Base-by-base conservation (phyloP, 129 eudicot species). In the Tanacetum coccineum region DNA sequence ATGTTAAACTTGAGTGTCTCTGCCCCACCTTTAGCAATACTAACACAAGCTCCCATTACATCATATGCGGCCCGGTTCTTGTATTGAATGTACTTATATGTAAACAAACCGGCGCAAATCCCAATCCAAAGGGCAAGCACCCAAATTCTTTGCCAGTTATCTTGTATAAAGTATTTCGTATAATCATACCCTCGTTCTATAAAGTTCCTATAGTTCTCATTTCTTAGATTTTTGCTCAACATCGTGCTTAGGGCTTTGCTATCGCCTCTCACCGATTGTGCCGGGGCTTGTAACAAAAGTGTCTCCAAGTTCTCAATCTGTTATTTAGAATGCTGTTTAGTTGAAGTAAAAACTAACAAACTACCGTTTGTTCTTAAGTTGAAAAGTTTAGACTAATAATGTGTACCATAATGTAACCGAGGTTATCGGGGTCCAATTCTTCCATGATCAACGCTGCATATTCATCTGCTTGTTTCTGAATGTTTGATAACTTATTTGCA, bases 381-480 rank as follows among this genome's bases (percentile, higher is more conserved):
- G 12, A 54, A 54, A 10, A 4, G 1, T 26, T 22, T 1, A 57
- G 40, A 61, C 26, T 15, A 26, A 51, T 22, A 18, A 46, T 22
- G 62, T 68, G 3, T 54, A 87, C 84, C 82, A 78, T 79, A 66
- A 87, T 82, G 68, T 76, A 83, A 46, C 87, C 89, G 12, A 78
- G 81, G 72, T 84, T 76, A 17, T 76, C 75, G 18, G 88, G 93
- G 70, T 86, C 93, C 28, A 86, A 82, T 70, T 86, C 93, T 71
- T 86, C 88, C 93, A 86, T 82, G 70, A 86, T 86, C 72, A 86
- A 72, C 13, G 84, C 84, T 9, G 93, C 93, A 14, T 86, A 86
- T 70, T 86, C 93, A 40, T 82, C 88, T 0, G 88, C 83, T 32
- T 78, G 68, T 64, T 80, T 76, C 40, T 80, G 80, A 40, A 86